phyloP scores from a whole-genome alignment of 257 asterid species.

The Fraxinus pennsylvanica region DNA sequence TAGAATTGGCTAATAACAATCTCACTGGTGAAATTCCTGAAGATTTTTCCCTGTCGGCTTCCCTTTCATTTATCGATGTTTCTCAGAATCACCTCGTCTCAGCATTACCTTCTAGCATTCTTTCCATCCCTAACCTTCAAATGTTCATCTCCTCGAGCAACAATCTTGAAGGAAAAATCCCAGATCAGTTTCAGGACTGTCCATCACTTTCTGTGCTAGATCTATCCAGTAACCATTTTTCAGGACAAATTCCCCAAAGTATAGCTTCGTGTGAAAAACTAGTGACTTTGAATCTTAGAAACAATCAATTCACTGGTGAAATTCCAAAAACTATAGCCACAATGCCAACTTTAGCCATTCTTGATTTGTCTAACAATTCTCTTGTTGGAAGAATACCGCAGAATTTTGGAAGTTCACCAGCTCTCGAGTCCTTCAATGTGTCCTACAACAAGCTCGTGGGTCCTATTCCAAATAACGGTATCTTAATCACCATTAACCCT shows the following conservation, averaged over 20 bases:
- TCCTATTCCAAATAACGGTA: constrained; percentile 66
- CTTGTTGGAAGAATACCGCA: constrained; percentile 66
- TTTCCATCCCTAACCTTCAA: constrained; percentile 61
- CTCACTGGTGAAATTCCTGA: constrained; percentile 65
- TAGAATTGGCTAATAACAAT: constrained; percentile 62
- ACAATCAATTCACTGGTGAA: constrained; percentile 61
- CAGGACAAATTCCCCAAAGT: constrained; percentile 63
- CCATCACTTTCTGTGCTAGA: constrained; percentile 63
- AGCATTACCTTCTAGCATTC: constrained; percentile 52
- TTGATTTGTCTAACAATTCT: constrained; percentile 67
- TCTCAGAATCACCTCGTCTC: constrained; percentile 54
- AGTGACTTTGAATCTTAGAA: constrained; percentile 54
- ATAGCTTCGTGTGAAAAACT: constrained; percentile 65
- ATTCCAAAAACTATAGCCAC: constrained; percentile 61
- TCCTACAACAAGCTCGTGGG: constrained; percentile 71
- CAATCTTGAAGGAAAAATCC: constrained; percentile 56
- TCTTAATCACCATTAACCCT: constrained; percentile 57
- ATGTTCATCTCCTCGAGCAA: constrained; percentile 57
- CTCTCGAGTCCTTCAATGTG: constrained; percentile 68
- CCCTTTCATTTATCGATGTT: constrained; percentile 67
- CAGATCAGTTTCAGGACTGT: constrained; percentile 63
- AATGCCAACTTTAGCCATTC: constrained; percentile 59
- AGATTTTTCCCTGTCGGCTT: constrained; percentile 54
- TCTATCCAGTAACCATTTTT: constrained; percentile 60
- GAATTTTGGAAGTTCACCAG: constrained; percentile 63